Conservation (phyloP, 345 rosid genomes). For the Brassica carinata region DNA sequence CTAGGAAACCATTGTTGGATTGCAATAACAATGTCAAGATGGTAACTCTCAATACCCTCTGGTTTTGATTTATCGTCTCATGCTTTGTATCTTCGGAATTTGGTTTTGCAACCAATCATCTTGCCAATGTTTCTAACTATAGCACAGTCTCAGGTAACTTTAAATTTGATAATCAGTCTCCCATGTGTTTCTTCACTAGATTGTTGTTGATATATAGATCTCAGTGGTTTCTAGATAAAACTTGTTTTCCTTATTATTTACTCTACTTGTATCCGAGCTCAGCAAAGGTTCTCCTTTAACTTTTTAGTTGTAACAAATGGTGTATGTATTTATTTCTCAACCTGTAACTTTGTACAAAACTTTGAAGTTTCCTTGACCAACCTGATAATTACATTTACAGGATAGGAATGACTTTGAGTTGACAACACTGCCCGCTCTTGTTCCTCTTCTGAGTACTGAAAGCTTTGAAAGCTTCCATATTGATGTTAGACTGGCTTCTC, state of each 20-base stretch:
- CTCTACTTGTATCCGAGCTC: neutral
- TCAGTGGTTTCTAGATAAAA: neutral
- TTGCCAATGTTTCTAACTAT: constrained; percentile 96
- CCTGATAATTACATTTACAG: constrained; percentile 46
- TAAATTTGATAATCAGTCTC: neutral
- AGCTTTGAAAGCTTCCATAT: constrained; percentile 20
- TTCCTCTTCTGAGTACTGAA: constrained; percentile 73
- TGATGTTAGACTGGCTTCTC: constrained; percentile 16
- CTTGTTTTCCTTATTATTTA: neutral
- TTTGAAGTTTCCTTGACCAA: neutral
- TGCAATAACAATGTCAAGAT: constrained; percentile 97
- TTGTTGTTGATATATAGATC: constrained; percentile 8
- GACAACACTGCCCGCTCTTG: constrained; percentile 90
- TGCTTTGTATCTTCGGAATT: constrained; percentile 56
- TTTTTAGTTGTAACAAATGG: neutral
- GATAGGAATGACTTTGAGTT: constrained; percentile 90
- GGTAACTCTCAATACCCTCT: constrained; percentile 49
- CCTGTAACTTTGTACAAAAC: neutral
- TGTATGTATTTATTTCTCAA: constrained; percentile 1
- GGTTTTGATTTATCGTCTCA: neutral
- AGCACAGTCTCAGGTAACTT: constrained; percentile 89
- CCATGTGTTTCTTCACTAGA: constrained; percentile 9
- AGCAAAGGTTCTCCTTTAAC: neutral
- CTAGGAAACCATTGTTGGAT: constrained; percentile 84
- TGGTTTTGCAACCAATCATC: constrained; percentile 95